Percentiles rank a stretch among this genome's conserved stretches.
Conservation (phyloP, 495 filamentous ascomycete species). For the Penicillium arizonense region DNA sequence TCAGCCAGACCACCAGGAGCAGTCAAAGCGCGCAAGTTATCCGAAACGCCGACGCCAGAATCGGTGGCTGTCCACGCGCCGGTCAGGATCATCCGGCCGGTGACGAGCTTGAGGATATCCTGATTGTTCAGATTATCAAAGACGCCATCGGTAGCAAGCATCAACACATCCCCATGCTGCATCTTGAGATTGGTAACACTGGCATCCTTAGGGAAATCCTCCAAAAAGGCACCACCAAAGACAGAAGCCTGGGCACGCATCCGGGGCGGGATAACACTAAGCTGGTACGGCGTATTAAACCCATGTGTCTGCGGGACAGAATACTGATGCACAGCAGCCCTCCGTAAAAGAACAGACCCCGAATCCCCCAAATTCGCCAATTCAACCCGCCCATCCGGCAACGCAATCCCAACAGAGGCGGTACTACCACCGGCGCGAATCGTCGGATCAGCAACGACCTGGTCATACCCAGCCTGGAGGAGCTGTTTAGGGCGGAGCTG, state of each 20-base stretch:
- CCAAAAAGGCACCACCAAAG: slow-evolving; percentile 78
- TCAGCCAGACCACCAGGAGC: slow-evolving; percentile 36
- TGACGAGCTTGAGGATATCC: slow-evolving; percentile 78
- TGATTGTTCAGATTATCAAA: slow-evolving; percentile 95
- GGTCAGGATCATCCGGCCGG: slow-evolving; percentile 64
- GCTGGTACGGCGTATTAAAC: slow-evolving; percentile 96
- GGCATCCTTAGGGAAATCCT: slow-evolving; percentile 84
- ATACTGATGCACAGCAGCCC: slow-evolving; percentile 77
- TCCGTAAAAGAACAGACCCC: slow-evolving; percentile 83
- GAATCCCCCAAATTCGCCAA: slow-evolving; percentile 97
- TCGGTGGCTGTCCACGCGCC: slow-evolving; percentile 71
- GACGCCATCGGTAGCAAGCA: slow-evolving; percentile 92
- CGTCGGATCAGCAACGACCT: slow-evolving; percentile 66
- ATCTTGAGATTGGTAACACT: slow-evolving; percentile 69
- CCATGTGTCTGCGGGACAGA: slow-evolving; percentile 89
- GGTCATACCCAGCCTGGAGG: slow-evolving; percentile 80
- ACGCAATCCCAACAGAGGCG: slow-evolving; percentile 75
- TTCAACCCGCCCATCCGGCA: slow-evolving; percentile 68
- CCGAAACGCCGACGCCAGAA: slow-evolving; percentile 54
- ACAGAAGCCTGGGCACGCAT: slow-evolving; percentile 71
- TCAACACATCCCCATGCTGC: slow-evolving; percentile 84
- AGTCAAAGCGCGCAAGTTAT: slow-evolving; percentile 53
- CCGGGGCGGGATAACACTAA: slow-evolving; percentile 80
- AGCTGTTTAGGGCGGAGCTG: slow-evolving; percentile 64
- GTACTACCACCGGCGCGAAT: slow-evolving; percentile 87